These are phyloP conservation scores for Stagonosporopsis rhizophila DNA, from an alignment of 2,329 filamentous ascomycete genomes.

Conservation along the genomic window DNA sequence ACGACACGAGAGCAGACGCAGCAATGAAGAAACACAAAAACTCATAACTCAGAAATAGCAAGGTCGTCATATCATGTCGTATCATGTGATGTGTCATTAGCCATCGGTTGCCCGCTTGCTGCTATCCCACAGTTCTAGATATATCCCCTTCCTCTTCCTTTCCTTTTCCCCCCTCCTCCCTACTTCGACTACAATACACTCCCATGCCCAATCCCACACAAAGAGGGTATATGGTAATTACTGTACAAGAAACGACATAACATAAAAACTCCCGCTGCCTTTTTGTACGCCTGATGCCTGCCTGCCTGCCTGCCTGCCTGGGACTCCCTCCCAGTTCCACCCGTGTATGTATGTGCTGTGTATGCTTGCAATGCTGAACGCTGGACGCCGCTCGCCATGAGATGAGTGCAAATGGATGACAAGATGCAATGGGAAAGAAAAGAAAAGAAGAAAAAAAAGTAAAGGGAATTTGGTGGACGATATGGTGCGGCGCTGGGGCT, in stretches of 20 bases:
- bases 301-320: neutral
- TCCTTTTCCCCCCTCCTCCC: neutral
- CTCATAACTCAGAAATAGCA: no score
- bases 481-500: no score
- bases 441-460: neutral
- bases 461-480: no score
- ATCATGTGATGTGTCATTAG: slow-evolving; percentile 19
- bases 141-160: neutral
- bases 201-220: slow-evolving; percentile 4
- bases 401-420: neutral
- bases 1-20: no score
- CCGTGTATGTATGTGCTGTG: slow-evolving; percentile 1
- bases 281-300: slow-evolving; percentile 17
- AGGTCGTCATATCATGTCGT: slow-evolving; percentile 1
- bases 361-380: slow-evolving; percentile 5
- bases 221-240: slow-evolving; percentile 23
- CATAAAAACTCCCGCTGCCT: neutral
- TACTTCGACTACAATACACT: neutral
- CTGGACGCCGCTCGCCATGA: slow-evolving; percentile 14
- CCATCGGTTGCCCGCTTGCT: neutral
- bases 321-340: no score
- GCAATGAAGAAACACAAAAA: no score
- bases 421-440: neutral
- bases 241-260: slow-evolving; percentile 21
- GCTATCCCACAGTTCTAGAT: no score